phyloP scores from a whole-genome alignment of 2,329 filamentous ascomycete species.

The Xylaria sp. region DNA sequence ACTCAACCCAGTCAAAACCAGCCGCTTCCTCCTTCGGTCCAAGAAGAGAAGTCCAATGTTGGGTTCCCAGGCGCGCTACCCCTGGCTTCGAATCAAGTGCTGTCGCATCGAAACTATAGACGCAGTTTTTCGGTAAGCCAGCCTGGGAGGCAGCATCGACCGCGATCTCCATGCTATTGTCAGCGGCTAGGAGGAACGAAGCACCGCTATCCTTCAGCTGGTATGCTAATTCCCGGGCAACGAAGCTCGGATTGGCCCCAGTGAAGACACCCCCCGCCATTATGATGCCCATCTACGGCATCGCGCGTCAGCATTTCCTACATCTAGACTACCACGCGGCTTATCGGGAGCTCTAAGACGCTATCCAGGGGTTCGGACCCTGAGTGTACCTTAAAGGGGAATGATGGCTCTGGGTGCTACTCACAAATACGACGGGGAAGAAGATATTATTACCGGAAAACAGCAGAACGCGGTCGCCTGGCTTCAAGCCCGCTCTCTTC shows the following conservation, averaged over 20 bases:
- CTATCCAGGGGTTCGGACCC: no score
- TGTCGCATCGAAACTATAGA: constrained; percentile 69
- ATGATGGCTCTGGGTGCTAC: no score
- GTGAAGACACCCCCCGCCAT: constrained; percentile 81
- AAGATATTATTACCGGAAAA: constrained; percentile 76
- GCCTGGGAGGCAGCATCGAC: constrained; percentile 65
- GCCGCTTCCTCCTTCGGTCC: constrained; percentile 46
- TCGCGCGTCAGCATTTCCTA: no score
- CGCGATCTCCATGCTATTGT: constrained; percentile 61
- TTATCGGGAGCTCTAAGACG: no score
- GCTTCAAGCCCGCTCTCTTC: constrained; percentile 62
- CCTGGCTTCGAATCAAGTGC: constrained; percentile 39
- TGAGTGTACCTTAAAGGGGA: no score
- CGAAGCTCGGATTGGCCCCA: constrained; percentile 72
- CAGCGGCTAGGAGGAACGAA: constrained; percentile 66
- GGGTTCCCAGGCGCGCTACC: constrained; percentile 30
- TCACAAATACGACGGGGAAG: constrained; percentile 70
- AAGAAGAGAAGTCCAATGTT: constrained; percentile 36
- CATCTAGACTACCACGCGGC: no score
- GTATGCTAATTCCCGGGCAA: constrained; percentile 71
- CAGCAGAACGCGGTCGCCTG: constrained; percentile 71
- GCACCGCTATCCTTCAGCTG: constrained; percentile 75
- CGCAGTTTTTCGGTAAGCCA: constrained; percentile 54
- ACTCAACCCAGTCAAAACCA: constrained; percentile 66
- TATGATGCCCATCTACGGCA: constrained; percentile 72